Evolutionary conservation across 2,329 filamentous ascomycete species (phyloP).

Genomic region (Sphaerulina vaccinii): DNA sequence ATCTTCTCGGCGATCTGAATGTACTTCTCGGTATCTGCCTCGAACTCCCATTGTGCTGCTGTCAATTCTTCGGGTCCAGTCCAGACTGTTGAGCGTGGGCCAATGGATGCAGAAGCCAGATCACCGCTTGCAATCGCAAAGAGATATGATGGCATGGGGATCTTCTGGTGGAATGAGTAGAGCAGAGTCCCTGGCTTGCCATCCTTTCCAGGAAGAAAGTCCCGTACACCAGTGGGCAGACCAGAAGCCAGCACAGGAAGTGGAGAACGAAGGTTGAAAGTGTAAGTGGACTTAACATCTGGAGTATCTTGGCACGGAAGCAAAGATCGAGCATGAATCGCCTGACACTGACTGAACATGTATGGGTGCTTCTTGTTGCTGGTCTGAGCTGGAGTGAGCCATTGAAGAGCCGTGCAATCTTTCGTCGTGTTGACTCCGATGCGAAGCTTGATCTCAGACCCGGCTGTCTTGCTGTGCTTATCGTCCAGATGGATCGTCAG

Average conservation of each 20-base stretch:
- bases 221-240: slow-evolving; percentile 57
- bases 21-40: slow-evolving; percentile 87
- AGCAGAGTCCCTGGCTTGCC: slow-evolving; percentile 58
- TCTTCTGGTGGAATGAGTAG: slow-evolving; percentile 84
- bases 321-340: slow-evolving; percentile 88
- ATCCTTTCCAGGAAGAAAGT: slow-evolving; percentile 53
- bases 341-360: slow-evolving; percentile 98
- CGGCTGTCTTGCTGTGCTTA: slow-evolving; percentile 36
- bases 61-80: slow-evolving; percentile 84
- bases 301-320: slow-evolving; percentile 98
- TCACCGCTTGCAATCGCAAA: slow-evolving; percentile 89
- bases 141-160: slow-evolving; percentile 91
- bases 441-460: slow-evolving; percentile 34
- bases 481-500: slow-evolving; percentile 59
- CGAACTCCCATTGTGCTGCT: slow-evolving; percentile 85
- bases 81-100: slow-evolving; percentile 78
- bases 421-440: slow-evolving; percentile 70
- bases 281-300: slow-evolving; percentile 93
- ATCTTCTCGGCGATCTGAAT: slow-evolving; percentile 78
- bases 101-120: slow-evolving; percentile 80
- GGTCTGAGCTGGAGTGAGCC: slow-evolving; percentile 90
- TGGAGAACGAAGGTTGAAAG: slow-evolving; percentile 81
- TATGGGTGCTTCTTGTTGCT: slow-evolving; percentile 95
- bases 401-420: slow-evolving; percentile 88
- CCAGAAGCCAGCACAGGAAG: slow-evolving; percentile 92